Percentiles rank a stretch among this genome's conserved stretches.
Evolutionary conservation across 148 eudicot genomes (phyloP).

Genomic region (Pharnaceum exiguum): DNA sequence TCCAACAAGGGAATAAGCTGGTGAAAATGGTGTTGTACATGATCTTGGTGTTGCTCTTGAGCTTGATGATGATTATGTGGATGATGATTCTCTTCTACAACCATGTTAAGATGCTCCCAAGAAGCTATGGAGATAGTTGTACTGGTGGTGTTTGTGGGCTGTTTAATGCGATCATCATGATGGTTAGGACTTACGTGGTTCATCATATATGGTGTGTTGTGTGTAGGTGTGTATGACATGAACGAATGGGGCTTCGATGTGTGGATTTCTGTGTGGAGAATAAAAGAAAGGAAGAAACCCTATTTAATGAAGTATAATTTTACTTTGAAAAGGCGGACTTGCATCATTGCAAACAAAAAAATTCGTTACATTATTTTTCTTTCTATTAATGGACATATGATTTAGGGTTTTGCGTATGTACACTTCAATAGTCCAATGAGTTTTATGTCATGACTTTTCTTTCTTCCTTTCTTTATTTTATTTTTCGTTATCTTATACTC

Average conservation of each 20-base stretch:
- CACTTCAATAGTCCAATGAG: slow-evolving; percentile 20
- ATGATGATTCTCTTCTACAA: slow-evolving; percentile 31
- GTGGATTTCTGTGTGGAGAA: slow-evolving; percentile 14
- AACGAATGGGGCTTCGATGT: slow-evolving; percentile 12
- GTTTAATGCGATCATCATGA: not conserved
- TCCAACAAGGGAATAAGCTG: slow-evolving; percentile 10
- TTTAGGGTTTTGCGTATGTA: slow-evolving; percentile 43
- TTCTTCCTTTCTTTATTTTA: too few relatives aligned
- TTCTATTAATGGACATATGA: slow-evolving; percentile 33
- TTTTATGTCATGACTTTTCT: slow-evolving; percentile 6
- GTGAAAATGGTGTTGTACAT: not conserved
- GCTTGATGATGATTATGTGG: slow-evolving; percentile 27
- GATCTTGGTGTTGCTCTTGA: slow-evolving; percentile 4
- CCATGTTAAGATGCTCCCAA: slow-evolving; percentile 26
- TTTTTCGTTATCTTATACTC: too few relatives aligned
- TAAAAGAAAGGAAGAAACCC: slow-evolving; percentile 16
- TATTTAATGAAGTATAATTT: slow-evolving; percentile 30
- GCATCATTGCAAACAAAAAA: slow-evolving; percentile 6
- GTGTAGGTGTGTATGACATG: slow-evolving; percentile 36
- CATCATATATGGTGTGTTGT: slow-evolving; percentile 20
- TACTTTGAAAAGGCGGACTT: slow-evolving; percentile 8
- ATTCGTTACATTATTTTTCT: slow-evolving; percentile 30
- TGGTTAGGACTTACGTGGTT: slow-evolving; percentile 3
- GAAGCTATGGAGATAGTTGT: not conserved
- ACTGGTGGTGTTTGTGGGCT: slow-evolving; percentile 12